Evolutionary conservation across 305 asterid species (phyloP).

Genomic region (Fraxinus latifolia): DNA sequence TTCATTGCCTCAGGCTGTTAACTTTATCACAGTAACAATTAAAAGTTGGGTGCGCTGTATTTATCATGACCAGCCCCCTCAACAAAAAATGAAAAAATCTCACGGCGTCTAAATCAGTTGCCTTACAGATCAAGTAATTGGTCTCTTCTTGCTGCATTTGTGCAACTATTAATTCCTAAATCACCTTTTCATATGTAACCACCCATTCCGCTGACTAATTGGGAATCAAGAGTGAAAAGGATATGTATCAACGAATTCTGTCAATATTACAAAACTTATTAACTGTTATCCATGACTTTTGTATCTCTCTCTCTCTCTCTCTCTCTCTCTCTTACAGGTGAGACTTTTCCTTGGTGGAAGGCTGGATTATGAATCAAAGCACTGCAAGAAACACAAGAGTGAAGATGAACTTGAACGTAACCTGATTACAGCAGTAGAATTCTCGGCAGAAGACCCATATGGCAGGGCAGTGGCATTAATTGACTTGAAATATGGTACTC

Average conservation of each 20-base stretch:
- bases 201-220: background rate
- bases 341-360: slow-evolving; percentile 70
- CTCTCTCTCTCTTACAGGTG: slow-evolving; percentile 48
- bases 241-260: background rate
- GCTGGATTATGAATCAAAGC: slow-evolving; percentile 75
- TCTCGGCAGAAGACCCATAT: slow-evolving; percentile 73
- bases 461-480: slow-evolving; percentile 78
- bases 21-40: background rate
- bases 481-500: slow-evolving; percentile 57
- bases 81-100: background rate
- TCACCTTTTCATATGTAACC: background rate
- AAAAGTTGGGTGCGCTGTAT: background rate
- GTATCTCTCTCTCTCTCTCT: background rate
- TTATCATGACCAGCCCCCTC: background rate
- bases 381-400: slow-evolving; percentile 48
- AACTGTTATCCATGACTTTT: background rate
- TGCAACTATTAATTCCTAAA: background rate
- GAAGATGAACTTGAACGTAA: slow-evolving; percentile 42
- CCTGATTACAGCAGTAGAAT: slow-evolving; percentile 77
- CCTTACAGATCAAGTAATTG: background rate
- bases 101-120: background rate
- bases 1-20: background rate
- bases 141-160: background rate
- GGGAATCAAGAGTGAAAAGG: background rate
- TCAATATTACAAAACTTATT: background rate